Conservation (phyloP, 2,329 filamentous ascomycete genomes). For the Pestalotiopsis sp. region DNA sequence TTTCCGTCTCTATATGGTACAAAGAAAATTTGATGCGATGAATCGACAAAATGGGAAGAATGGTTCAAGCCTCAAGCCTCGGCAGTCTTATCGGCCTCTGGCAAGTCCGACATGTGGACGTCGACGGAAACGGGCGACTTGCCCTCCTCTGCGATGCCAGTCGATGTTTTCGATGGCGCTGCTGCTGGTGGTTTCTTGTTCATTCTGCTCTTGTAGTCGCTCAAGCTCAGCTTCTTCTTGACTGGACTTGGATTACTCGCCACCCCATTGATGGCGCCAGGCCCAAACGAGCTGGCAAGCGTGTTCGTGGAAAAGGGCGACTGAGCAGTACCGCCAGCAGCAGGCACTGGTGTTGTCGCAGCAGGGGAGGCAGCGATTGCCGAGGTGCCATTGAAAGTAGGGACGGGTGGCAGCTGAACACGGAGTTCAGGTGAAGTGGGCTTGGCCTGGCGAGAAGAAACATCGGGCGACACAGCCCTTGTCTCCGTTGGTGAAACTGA, state of each 20-base stretch:
- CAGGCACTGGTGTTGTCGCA: conserved; percentile 49
- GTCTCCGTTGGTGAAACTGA: conserved; percentile 27
- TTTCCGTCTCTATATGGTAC: conserved; percentile 38
- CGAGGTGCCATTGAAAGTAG: conserved; percentile 46
- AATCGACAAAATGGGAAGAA: background rate
- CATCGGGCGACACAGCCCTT: conserved; percentile 23
- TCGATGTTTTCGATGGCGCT: conserved; percentile 39
- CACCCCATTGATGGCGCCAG: conserved; percentile 42
- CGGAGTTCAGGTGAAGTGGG: conserved; percentile 47
- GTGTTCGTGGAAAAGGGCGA: conserved; percentile 51
- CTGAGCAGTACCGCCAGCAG: conserved; percentile 44
- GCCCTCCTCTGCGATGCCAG: conserved; percentile 40
- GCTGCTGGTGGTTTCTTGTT: conserved; percentile 49
- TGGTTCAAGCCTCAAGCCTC: conserved; percentile 21
- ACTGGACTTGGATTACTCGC: conserved; percentile 58
- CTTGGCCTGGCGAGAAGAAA: conserved; percentile 15
- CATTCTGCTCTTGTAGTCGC: conserved; percentile 65
- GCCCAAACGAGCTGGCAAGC: conserved; percentile 44
- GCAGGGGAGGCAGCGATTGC: conserved; percentile 34
- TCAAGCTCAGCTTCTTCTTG: conserved; percentile 69
- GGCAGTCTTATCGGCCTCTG: conserved; percentile 31
- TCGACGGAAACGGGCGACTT: conserved; percentile 39
- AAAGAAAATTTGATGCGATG: conserved; percentile 23
- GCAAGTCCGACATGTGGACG: conserved; percentile 36
- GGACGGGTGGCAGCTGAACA: conserved; percentile 60